Evolutionary conservation across 495 filamentous ascomycete genomes (phyloP), one percentile per base, ranked within the genome.

Genomic region (Daldinia bambusicola): DNA sequence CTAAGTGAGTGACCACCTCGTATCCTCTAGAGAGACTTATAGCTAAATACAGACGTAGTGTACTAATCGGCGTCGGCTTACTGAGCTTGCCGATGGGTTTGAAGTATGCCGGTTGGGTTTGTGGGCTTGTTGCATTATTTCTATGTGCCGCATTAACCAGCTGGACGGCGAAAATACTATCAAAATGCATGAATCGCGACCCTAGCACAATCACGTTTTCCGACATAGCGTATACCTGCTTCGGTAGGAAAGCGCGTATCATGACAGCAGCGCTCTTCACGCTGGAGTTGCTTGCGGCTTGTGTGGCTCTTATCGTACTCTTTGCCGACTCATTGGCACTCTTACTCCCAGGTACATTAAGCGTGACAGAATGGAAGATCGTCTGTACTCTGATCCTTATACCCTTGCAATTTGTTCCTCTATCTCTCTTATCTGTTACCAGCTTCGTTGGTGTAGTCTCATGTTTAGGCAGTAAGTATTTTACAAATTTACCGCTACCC

Each of bases 141-240:
- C 88, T 92, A 48, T 89, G 90, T 12, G 93, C 93, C 5, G 72
- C 86, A 13, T 85, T 89, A 8, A 99, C 95, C 7, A 87, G 87
- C 30, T 97, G 97, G 75, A 98, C 95, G 6, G 94, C 95, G 2
- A 90, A 87, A 75, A 81, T 97, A 30, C 84, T 99, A 52, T 90
- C 94, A 9, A 94, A 91, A 75, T 98, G 95, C 78, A 89, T 97
- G 77, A 91, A 97, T 75, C 87, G 93, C 31, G 93, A 97, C 75
- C 75, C 83, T 31, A 81, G 82, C 67, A 80, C 89, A 77, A 83
- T 93, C 84, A 97, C 95, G 18, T 99, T 97, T 81, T 94, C 94
- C 26, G 95, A 99, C 76, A 83, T 99, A 22, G 96, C 95, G 22
- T 97, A 90, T 77, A 89, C 97, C 67, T 93, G 93, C 55, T 99